Percentiles rank a stretch among this genome's conserved stretches.
phyloP scores from a whole-genome alignment of 2,329 filamentous ascomycete genomes.

The Microdochium bolleyi region DNA sequence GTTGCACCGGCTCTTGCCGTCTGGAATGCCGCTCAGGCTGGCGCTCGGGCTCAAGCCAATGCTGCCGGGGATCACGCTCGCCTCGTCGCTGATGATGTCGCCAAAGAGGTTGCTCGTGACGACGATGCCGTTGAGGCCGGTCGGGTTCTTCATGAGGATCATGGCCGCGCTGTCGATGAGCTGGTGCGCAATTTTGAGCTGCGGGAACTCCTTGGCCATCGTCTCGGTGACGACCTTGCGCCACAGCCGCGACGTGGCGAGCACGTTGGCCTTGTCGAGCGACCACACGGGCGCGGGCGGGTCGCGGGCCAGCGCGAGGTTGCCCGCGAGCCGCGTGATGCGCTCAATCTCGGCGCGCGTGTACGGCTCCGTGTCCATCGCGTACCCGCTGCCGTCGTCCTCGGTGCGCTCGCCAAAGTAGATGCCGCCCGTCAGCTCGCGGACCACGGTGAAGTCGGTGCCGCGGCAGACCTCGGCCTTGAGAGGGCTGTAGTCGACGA shows the following conservation, averaged over 20 bases:
- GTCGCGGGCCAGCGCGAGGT: constrained; percentile 69
- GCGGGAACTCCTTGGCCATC: constrained; percentile 82
- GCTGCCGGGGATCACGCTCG: constrained; percentile 85
- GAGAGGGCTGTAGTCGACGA: constrained; percentile 79
- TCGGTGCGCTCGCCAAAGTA: constrained; percentile 92
- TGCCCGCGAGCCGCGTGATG: constrained; percentile 72
- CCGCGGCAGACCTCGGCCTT: constrained; percentile 79
- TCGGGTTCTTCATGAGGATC: constrained; percentile 93
- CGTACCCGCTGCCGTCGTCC: constrained; percentile 63
- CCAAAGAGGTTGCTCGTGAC: constrained; percentile 93
- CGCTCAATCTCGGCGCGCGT: constrained; percentile 79
- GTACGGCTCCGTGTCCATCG: constrained; percentile 84
- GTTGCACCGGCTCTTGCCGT: constrained; percentile 77
- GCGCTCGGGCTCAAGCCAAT: constrained; percentile 85
- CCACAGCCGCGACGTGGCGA: constrained; percentile 87
- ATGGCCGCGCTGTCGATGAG: constrained; percentile 96
- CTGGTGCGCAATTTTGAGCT: constrained; percentile 77
- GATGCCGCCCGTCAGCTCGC: constrained; percentile 86
- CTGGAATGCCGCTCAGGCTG: constrained; percentile 77
- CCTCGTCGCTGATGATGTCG: constrained; percentile 94
- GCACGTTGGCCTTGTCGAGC: constrained; percentile 93
- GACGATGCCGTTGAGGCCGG: constrained; percentile 79
- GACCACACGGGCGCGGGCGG: constrained; percentile 75
- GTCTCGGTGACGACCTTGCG: constrained; percentile 77
- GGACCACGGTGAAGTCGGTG: constrained; percentile 87